These are phyloP conservation scores for Erysimum cheiranthoides DNA, from an alignment of 345 rosid species.

Conservation along the genomic window DNA sequence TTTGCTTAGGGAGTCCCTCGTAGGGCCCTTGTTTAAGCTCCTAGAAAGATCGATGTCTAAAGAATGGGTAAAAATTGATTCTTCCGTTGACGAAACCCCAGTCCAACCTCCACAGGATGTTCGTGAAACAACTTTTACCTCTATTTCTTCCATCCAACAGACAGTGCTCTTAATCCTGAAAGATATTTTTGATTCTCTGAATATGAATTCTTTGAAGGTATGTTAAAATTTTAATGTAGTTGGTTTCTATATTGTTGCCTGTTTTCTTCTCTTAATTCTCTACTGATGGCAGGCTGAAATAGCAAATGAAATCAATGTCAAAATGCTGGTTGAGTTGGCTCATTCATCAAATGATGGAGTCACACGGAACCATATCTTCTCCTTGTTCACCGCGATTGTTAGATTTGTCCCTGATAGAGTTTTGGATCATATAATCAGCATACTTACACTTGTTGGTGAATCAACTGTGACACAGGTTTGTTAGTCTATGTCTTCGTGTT, in stretches of 20 bases:
- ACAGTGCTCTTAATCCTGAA: constrained; percentile 69
- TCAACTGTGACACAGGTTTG: constrained; percentile 85
- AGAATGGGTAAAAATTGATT: constrained; percentile 51
- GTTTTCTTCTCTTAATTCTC: constrained; percentile 26
- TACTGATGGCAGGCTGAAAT: constrained; percentile 61
- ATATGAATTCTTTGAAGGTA: constrained; percentile 60
- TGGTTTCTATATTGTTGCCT: constrained; percentile 30
- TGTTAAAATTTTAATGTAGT: constrained; percentile 23
- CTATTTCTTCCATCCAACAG: constrained; percentile 60
- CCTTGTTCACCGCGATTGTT: constrained; percentile 63
- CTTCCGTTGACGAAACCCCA: constrained; percentile 45
- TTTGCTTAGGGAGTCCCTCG: constrained; percentile 64
- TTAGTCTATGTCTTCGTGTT: constrained; percentile 24
- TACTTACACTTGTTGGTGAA: constrained; percentile 76
- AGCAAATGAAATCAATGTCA: constrained; percentile 53
- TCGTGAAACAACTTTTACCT: constrained; percentile 47
- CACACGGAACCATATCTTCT: constrained; percentile 67
- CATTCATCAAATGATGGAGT: constrained; percentile 62
- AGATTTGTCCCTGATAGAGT: constrained; percentile 68
- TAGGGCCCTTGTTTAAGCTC: constrained; percentile 80
- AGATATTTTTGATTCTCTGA: constrained; percentile 60
- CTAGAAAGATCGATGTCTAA: constrained; percentile 58
- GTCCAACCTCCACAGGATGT: constrained; percentile 53
- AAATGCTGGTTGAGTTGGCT: constrained; percentile 73
- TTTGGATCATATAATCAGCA: constrained; percentile 65